Base-by-base conservation (phyloP, 2,329 filamentous ascomycete species). In the Coniella lustricola region DNA sequence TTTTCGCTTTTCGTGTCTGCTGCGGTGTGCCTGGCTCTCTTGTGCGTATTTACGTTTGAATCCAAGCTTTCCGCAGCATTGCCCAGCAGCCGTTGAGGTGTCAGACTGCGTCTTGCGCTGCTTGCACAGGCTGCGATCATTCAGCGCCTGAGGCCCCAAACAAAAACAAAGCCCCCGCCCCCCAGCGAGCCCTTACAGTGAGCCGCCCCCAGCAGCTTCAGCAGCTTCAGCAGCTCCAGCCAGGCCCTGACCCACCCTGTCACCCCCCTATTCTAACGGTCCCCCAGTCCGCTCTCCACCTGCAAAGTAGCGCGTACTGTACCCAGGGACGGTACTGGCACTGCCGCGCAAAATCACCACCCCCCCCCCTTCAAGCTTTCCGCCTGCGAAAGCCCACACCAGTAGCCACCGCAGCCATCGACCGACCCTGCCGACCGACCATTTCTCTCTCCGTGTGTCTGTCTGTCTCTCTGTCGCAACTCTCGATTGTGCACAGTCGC, bases 261-360 rank as follows among this genome's bases (percentile, higher is more conserved):
- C 40, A 41, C 40, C 49, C 35, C 48, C 43, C 25, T 29, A 29
- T 42, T 48, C 43, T 34, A 41, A 12, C 38, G 22, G 21, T 16
- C 49, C 18, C 36, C 40, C 17, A 33, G 18, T 42, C n/a, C 40
- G 32, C 42, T 42, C 42, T 49, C 48, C 48, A 49, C 48, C 45
- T 35, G 40, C 25, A 50, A 45, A 48, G 39, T 48, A 42, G 40
- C 32, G 37, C 32, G 42, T 21, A 48, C 37, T 35, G 35, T 14
- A 36, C 46, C n/a, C n/a, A n/a, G n/a, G n/a, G n/a, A n/a, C n/a
- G n/a, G n/a, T n/a, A n/a, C n/a, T n/a, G 10, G 25, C 5, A 29
- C 25, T 39, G 44, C 21, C 40, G 36, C 47, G 48, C 51, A 53
- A 49, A 50, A 46, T 50, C 40, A 34, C 41, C 29, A 36, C 43